Percentiles rank a stretch among this genome's conserved stretches.
Evolutionary conservation across 2,329 filamentous ascomycete species (phyloP).

Genomic region (Phaeosphaeria sp.): DNA sequence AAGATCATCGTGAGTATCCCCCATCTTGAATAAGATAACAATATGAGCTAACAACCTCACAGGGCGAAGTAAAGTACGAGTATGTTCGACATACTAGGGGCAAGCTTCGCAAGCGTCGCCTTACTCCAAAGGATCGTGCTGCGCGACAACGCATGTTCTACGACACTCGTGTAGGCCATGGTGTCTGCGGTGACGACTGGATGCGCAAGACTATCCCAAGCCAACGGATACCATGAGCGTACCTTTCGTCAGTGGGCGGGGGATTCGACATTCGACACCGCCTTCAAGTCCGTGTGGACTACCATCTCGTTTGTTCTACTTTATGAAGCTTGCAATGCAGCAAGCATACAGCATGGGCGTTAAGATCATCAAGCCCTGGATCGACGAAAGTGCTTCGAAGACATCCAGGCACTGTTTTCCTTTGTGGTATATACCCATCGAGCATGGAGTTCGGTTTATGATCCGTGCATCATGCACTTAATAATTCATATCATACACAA

Average conservation of each 20-base stretch:
- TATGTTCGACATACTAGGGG: constrained; percentile 17
- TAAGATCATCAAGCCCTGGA: neutral
- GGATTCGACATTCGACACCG: neutral
- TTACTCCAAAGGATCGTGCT: constrained; percentile 16
- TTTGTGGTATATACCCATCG: constrained; percentile 9
- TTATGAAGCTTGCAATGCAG: neutral
- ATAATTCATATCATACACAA: neutral
- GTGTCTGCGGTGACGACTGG: constrained; percentile 31
- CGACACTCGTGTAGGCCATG: constrained; percentile 24
- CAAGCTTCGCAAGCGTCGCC: constrained; percentile 19
- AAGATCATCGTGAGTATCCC: constrained; percentile 21
- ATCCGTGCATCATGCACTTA: constrained; percentile 1
- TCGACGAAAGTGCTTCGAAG: constrained; percentile 12
- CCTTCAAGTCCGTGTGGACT: neutral
- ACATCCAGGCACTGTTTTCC: constrained; percentile 10
- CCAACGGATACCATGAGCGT: constrained; percentile 8
- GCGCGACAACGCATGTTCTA: constrained; percentile 24
- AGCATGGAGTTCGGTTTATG: neutral
- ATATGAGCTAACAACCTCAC: constrained; percentile 2
- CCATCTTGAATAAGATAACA: neutral
- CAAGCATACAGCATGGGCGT: neutral
- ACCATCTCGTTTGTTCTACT: constrained; percentile 8
- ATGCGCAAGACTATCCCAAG: constrained; percentile 26
- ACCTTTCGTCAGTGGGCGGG: neutral
- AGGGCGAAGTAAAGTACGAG: constrained; percentile 26